These are phyloP conservation scores for Fonsecaea multimorphosa DNA, from an alignment of 2,329 filamentous ascomycete genomes.

Conservation along the genomic window DNA sequence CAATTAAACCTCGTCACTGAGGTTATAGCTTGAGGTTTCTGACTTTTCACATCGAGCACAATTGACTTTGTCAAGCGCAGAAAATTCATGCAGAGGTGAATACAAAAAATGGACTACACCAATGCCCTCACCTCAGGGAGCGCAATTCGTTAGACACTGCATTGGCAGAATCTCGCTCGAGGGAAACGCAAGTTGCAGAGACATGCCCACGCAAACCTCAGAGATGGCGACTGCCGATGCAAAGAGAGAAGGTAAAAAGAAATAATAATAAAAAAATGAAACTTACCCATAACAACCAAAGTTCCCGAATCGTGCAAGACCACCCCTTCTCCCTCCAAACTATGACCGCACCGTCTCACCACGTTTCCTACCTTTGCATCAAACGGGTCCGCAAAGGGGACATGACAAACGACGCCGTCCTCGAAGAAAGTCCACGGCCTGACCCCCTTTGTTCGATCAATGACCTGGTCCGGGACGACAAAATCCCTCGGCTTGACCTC, in stretches of 20 bases:
- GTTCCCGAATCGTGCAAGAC: conserved; percentile 82
- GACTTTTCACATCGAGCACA: not conserved
- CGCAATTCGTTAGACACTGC: not conserved
- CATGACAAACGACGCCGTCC: conserved; percentile 83
- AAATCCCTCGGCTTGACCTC: conserved; percentile 96
- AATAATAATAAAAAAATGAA: not conserved
- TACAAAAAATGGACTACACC: not conserved
- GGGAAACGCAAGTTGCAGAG: not conserved
- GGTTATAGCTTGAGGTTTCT: not conserved
- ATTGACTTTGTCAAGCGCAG: not conserved
- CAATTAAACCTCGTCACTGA: not conserved
- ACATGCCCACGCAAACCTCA: not conserved
- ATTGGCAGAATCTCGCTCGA: not conserved
- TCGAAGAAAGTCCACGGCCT: conserved; percentile 93
- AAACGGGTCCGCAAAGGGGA: conserved; percentile 95
- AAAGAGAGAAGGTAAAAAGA: conserved; percentile 11
- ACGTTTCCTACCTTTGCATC: conserved; percentile 77
- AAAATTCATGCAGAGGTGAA: not conserved
- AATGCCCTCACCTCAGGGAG: not conserved
- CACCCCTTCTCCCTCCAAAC: conserved; percentile 82
- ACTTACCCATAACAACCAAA: conserved; percentile 86
- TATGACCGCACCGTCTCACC: conserved; percentile 76
- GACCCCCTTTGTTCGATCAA: conserved; percentile 95
- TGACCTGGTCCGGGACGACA: conserved; percentile 92
- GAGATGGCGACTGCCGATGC: not conserved